Conservation (phyloP, 2,329 filamentous ascomycete species). For the Zymoseptoria ardabiliae region DNA sequence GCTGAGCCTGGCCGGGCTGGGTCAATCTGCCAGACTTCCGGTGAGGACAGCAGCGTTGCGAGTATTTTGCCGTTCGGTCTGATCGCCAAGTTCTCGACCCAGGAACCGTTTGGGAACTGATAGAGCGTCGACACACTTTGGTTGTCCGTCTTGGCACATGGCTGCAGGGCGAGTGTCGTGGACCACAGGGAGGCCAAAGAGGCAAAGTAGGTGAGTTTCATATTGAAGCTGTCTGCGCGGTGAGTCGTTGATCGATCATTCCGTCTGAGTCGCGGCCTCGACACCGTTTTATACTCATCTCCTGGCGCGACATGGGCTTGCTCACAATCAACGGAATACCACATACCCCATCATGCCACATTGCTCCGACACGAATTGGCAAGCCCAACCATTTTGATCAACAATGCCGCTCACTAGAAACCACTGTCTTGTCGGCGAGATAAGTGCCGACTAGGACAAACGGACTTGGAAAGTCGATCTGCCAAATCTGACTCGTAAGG, state of each 20-base stretch:
- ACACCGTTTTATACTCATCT: background rate
- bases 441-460: background rate
- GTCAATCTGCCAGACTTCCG: constrained; percentile 14
- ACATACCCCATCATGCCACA: background rate
- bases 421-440: background rate
- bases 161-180: background rate
- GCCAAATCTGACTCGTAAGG: too few species aligned
- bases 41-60: constrained; percentile 23
- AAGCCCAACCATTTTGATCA: background rate
- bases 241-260: background rate
- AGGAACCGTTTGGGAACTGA: constrained; percentile 25
- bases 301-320: background rate
- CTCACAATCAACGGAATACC: background rate
- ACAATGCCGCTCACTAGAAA: background rate
- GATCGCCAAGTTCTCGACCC: constrained; percentile 31
- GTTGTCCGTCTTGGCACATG: background rate
- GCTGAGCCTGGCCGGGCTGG: constrained; percentile 2
- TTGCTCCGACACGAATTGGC: background rate
- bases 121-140: constrained; percentile 1
- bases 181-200: background rate
- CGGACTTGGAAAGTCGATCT: too few species aligned
- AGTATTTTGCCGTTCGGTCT: constrained; percentile 29
- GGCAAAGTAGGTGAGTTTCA: background rate
- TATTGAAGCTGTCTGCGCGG: background rate
- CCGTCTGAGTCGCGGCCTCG: background rate